A percentile compares a stretch with the other conserved stretches of the same genome.
Conservation (phyloP, 192 early-diverging fungal genomes). For the Physocladia obscura region DNA sequence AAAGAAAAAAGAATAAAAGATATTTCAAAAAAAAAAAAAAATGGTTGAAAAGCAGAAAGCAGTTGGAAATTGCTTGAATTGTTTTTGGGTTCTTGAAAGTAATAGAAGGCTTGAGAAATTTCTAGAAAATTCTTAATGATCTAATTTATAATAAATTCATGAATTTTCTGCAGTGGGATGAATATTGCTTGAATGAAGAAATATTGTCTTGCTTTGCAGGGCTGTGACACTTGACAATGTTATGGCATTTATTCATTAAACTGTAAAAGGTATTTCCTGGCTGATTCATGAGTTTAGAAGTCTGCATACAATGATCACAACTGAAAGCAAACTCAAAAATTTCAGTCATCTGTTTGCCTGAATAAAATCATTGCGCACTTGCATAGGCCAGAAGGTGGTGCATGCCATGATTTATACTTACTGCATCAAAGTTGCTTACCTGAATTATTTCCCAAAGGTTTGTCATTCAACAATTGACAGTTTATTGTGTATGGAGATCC, state of each 20-base stretch:
- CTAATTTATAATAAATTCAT: background rate
- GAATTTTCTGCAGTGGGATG: background rate
- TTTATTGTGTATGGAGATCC: conserved; percentile 15
- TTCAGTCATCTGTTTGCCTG: background rate
- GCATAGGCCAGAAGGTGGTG: conserved; percentile 1
- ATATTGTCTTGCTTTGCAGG: background rate
- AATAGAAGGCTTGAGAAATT: too few species aligned
- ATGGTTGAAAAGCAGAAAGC: too few species aligned
- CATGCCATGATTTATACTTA: conserved; percentile 5
- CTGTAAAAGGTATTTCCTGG: background rate
- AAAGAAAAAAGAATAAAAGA: too few species aligned
- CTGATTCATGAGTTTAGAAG: background rate
- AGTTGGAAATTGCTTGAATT: too few species aligned
- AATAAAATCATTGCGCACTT: conserved; percentile 6
- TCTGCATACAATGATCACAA: background rate
- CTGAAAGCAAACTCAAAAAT: background rate
- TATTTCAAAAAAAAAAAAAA: too few species aligned
- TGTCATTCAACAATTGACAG: background rate
- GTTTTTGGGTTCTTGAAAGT: too few species aligned
- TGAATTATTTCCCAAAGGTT: background rate
- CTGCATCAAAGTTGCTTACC: conserved; percentile 6
- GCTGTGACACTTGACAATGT: background rate
- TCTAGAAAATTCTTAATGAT: too few species aligned
- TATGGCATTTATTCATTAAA: background rate
- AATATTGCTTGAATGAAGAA: background rate